Evolutionary conservation across 441 rosid species (phyloP).

Genomic region (Bruguiera hainesii): DNA sequence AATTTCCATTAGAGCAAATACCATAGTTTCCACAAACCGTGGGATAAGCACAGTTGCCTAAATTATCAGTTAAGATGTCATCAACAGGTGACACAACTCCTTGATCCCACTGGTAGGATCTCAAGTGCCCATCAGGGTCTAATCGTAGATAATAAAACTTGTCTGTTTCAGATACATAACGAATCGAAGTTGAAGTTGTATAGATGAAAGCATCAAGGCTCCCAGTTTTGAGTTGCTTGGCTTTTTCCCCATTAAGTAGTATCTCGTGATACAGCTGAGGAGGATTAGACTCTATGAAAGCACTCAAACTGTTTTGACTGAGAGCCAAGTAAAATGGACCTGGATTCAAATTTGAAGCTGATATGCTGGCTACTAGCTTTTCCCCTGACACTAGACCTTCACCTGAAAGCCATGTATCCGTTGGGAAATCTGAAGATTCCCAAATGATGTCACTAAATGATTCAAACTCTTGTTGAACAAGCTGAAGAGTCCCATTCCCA

Average conservation of each 20-base stretch:
- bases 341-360: conserved; percentile 10
- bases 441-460: neutral
- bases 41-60: conserved; percentile 16
- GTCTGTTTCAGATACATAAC: neutral
- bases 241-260: neutral
- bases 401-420: conserved; percentile 20
- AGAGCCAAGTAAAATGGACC: conserved; percentile 10
- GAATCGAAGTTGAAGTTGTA: too few species aligned
- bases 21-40: conserved; percentile 23
- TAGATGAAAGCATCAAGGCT: neutral
- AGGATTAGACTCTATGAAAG: conserved; percentile 7
- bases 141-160: conserved; percentile 15
- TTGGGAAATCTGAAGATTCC: conserved; percentile 23
- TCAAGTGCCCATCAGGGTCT: conserved; percentile 23
- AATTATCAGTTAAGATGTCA: conserved; percentile 5
- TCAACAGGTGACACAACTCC: neutral
- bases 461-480: neutral
- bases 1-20: conserved; percentile 20
- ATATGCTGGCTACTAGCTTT: conserved; percentile 8
- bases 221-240: neutral
- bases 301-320: neutral
- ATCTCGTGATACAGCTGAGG: conserved; percentile 1
- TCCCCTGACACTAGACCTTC: neutral
- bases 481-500: conserved; percentile 9
- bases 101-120: neutral